These are phyloP conservation scores for Penicillium frequentans DNA, from an alignment of 2,329 filamentous ascomycete genomes.

Conservation along the genomic window DNA sequence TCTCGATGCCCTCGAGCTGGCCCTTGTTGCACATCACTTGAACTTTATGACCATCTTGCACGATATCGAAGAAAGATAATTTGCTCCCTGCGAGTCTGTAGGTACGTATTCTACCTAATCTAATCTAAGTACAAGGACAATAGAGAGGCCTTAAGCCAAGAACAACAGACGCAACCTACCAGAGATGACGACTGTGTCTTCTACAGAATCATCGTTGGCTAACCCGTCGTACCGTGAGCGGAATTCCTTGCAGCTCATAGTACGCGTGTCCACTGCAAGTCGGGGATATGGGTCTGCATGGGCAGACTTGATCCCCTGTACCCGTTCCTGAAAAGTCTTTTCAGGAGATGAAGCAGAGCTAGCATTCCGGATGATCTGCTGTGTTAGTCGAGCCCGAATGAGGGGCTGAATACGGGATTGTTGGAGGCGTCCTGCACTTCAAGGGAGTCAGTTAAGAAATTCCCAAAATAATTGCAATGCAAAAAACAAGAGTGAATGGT, in stretches of 20 bases:
- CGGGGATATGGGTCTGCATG: slow-evolving; percentile 42
- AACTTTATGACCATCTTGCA: slow-evolving; percentile 68
- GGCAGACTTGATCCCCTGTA: slow-evolving; percentile 38
- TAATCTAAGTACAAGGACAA: slow-evolving; percentile 41
- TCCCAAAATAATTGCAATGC: slow-evolving; percentile 13
- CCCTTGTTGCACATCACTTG: slow-evolving; percentile 75
- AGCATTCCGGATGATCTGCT: slow-evolving; percentile 20
- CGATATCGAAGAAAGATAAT: slow-evolving; percentile 80
- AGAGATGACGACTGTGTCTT: slow-evolving; percentile 42
- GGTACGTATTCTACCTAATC: slow-evolving; percentile 69
- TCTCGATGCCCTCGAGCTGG: slow-evolving; percentile 35
- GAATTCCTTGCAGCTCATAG: slow-evolving; percentile 39
- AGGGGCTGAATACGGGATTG: slow-evolving; percentile 5
- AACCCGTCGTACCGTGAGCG: slow-evolving; percentile 38
- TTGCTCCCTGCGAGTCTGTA: slow-evolving; percentile 72
- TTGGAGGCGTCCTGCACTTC: slow-evolving; percentile 27
- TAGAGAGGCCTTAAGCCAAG: slow-evolving; percentile 15
- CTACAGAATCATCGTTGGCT: slow-evolving; percentile 40
- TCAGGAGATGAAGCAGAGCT: slow-evolving; percentile 32
- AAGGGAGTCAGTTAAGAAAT: slow-evolving; percentile 23
- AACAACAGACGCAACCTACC: slow-evolving; percentile 40
- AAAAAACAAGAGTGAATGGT: slow-evolving; percentile 4
- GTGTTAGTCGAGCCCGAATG: slow-evolving; percentile 17
- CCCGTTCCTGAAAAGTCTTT: slow-evolving; percentile 37
- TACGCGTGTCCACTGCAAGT: slow-evolving; percentile 29